Evolutionary conservation across 148 eudicot genomes (phyloP).

Genomic region (Persicaria maculosa): DNA sequence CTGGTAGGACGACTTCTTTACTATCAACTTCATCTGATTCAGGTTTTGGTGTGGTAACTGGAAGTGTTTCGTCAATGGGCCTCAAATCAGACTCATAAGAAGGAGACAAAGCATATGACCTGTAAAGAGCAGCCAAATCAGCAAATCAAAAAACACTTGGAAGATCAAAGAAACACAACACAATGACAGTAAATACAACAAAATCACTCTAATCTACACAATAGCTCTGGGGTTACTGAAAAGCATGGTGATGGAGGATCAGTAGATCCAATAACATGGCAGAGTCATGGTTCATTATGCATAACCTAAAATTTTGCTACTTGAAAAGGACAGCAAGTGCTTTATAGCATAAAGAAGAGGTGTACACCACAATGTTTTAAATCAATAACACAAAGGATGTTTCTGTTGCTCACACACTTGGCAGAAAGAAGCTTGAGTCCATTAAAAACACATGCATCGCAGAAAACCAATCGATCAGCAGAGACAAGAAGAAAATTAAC

Average conservation of each 20-base stretch:
- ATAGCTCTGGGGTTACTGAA: conserved; percentile 3
- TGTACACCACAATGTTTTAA: neutral
- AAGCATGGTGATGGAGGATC: neutral
- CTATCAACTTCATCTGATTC: conserved; percentile 74
- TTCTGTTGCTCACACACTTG: neutral
- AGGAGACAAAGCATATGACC: conserved; percentile 79
- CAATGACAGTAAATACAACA: neutral
- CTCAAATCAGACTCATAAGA: conserved; percentile 63
- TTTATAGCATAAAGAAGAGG: neutral
- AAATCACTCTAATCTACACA: neutral
- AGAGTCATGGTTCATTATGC: neutral
- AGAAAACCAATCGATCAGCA: neutral
- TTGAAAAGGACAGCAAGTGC: neutral
- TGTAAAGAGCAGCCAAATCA: conserved; percentile 21
- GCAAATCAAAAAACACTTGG: neutral
- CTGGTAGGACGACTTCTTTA: conserved; percentile 80
- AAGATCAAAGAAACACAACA: too few relatives aligned
- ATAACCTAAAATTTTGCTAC: neutral
- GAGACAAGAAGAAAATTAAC: neutral
- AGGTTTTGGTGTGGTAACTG: conserved; percentile 29
- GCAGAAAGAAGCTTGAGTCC: neutral
- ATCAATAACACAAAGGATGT: neutral
- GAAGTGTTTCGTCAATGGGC: conserved; percentile 51
- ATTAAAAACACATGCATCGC: neutral
- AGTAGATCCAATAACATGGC: neutral